Evolutionary conservation across 495 filamentous ascomycete species (phyloP).

Genomic region (Rostrohypoxylon terebratum): DNA sequence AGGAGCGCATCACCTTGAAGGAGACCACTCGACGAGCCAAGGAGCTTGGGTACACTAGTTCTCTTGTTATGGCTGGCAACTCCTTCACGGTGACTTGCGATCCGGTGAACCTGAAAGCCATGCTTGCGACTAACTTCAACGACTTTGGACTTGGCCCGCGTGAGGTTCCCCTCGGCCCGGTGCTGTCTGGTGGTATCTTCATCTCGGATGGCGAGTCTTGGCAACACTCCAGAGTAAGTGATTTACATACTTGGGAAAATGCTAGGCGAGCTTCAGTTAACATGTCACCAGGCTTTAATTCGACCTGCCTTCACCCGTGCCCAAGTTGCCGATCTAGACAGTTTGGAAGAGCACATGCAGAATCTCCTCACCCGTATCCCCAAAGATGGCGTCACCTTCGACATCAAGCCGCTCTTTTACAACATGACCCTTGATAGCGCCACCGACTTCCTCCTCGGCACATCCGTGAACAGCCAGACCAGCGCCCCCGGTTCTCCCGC

Average conservation of each 20-base stretch:
- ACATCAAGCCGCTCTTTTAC: constrained; percentile 10
- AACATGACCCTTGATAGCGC: constrained; percentile 13
- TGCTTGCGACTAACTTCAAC: constrained; percentile 14
- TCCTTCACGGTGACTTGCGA: background rate
- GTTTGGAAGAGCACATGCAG: background rate
- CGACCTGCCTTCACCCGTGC: constrained; percentile 7
- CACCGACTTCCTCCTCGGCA: constrained; percentile 5
- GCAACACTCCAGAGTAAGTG: constrained; percentile 9
- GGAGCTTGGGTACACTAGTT: constrained; percentile 7
- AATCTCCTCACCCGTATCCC: background rate
- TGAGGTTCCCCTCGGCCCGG: constrained; percentile 7
- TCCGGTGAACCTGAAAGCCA: background rate
- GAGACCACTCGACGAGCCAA: constrained; percentile 11
- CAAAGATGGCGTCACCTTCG: constrained; percentile 4
- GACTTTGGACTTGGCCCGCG: constrained; percentile 1
- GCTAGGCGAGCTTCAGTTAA: background rate
- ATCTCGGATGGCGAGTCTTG: constrained; percentile 9
- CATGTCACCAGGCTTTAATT: background rate
- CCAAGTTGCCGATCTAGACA: constrained; percentile 4
- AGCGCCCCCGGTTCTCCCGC: constrained; percentile 1
- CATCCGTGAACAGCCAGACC: constrained; percentile 1
- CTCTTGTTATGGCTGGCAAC: constrained; percentile 13
- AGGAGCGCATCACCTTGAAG: constrained; percentile 1
- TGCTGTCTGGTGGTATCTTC: constrained; percentile 7
- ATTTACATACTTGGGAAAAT: background rate